Evolutionary conservation across 305 asterid genomes (phyloP), one percentile per base, ranked within the genome.

Genomic region (Vinca major): DNA sequence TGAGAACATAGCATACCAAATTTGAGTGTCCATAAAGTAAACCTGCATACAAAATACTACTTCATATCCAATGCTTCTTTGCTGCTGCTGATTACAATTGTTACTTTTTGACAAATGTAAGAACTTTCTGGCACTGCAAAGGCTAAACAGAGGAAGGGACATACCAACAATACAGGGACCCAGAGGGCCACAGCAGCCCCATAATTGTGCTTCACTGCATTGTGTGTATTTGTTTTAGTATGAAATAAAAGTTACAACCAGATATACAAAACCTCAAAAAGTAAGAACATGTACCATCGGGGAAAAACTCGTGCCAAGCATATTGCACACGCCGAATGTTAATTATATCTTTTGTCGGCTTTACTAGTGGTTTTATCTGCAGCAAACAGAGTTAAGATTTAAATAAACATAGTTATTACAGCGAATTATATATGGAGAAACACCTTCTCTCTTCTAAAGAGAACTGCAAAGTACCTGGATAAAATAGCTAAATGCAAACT

Each of bases 271-370:
- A 56, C 70, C 71, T 57, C 69, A 56, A 26, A 48, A 62, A 26
- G 70, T 68, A 63, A 39, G 45, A 63, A 63, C 63, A 77, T 74
- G 65, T 84, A 88, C 99, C 98, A 72, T 88, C 26, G 36, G 99
- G 99, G 77, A 94, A 88, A 76, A 91, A 82, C 80, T 94, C 98
- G 37, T 94, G 99, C 99, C 99, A 94, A 80, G 89, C 83, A 82
- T 89, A 94, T 49, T 81, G 90, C 79, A 91, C 86, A 21, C 47
- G 88, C 55, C 62, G 83, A 78, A 94, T 94, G 71, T 62, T 75
- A 94, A 94, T 88, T 62, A 91, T 82, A 68, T 82, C 90, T 81
- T 86, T 80, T 14, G 99, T 94, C 75, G 99, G 99, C 72, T 64
- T 75, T 75, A 91, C 85, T 80, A 94, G 79, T 69, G 99, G 97